Base-by-base conservation (phyloP, 176 grass and related monocot species). In the Pontederia paniculata region DNA sequence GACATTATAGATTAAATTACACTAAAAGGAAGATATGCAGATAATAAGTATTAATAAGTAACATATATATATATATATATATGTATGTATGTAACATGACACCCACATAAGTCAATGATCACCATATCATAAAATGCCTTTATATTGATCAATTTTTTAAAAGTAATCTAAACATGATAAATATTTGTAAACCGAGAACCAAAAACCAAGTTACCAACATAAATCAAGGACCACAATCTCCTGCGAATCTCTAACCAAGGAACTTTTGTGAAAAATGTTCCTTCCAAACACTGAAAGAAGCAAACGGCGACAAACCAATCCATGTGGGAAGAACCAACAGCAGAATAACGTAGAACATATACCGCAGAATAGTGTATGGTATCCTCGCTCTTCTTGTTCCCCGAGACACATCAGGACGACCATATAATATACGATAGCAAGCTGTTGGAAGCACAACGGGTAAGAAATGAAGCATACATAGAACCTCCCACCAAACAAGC, bases 221-320 rank as follows among this genome's bases (percentile, higher is more conserved):
- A 48, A 12, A 9, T 55, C 53, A 55, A 23, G 8, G 12, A 15
- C 15, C 55, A 57, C 12, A 9, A 20, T 49, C 12, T 3, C 12
- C 25, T 15, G 14, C 21, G 23, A 2, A 17, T 17, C 3, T 44
- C 61, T 48, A 67, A 9, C 18, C 19, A 9, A 20, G 6, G 1
- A 65, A 37, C 44, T 70, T 73, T 71, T 72, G 54, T 10, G 44
- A 42, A 19, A 91, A 82, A 69, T 98, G 93, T 16, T 45, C 56
- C 55, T 45, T 63, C 93, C 93, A 91, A 5, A 72, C 70, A 58
- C 16, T 58, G 52, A 88, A 9, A 42, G 83, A 81, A 65, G 87
- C 93, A 75, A 98, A 98, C 8, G 93, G 87, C 16, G 91, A 66
- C n/a, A 98, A 76, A 45, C 93, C 93, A 46, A 66, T 74, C 10